Base-by-base conservation (phyloP, 371 early-diverging fungal genomes). In the Cokeromyces recurvatus region DNA sequence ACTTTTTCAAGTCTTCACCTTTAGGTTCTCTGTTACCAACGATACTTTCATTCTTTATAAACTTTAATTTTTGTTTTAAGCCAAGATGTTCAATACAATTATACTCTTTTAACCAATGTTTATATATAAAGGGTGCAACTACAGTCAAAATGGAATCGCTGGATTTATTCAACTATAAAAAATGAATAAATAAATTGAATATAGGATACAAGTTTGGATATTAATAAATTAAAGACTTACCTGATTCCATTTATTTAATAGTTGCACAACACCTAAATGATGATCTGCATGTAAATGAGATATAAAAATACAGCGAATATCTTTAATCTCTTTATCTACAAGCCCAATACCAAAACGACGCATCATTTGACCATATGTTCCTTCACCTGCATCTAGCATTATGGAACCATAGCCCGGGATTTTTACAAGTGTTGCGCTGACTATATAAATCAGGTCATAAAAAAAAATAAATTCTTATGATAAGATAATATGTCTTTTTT, bases 251-350 rank as follows among this genome's bases (percentile, higher is more conserved):
- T 78, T 73, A 31, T 60, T 66, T 46, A 94, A 66, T 19, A 97
- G 46, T 23, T 79, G 71, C 11, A 89, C 66, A 8, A 86, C 71
- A n/a, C 99, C 99, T 24, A 99, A 70, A 60, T 97, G 94, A 64
- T 99, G 99, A 68, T 99, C 99, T 22, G 99, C 99, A 70, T 99
- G 99, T 64, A 97, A 73, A 71, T 99, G 99, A 20, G 94, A 94
- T 7, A 99, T 77, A 64, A 93, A 95, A n/a, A 98, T 74, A 15
- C 88, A 66, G 42, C 73, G 75, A 27, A 99, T 46, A 6, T 53
- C 43, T n/a, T 54, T 62, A 17, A 83, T 50, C 19, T 68, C 74
- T 14, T 71, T 64, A 21, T 77, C 66, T 0, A 77, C 19, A 14
- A 37, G 29, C 3, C 62, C 64, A 5, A 27, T 32, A 37, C 76